phyloP scores from a whole-genome alignment of 2,329 filamentous ascomycete species.

The Venturia aucupariae region DNA sequence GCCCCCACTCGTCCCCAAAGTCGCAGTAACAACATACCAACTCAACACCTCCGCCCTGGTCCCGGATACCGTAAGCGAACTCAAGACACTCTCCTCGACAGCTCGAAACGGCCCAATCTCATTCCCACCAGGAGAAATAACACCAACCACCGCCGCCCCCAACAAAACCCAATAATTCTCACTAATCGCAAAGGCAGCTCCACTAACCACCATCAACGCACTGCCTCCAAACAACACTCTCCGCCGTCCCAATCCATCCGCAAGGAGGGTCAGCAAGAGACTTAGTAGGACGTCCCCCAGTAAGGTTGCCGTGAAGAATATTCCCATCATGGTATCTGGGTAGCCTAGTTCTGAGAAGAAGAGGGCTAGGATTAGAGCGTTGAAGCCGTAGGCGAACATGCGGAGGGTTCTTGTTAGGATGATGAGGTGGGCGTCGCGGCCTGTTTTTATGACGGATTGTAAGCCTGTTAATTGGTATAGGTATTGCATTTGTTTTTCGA shows the following conservation, averaged over 20 bases:
- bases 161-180: constrained; percentile 26
- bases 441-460: not conserved
- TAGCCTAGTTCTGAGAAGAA: constrained; percentile 28
- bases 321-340: constrained; percentile 28
- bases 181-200: constrained; percentile 27
- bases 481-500: not conserved
- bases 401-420: constrained; percentile 29
- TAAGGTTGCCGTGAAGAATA: constrained; percentile 33
- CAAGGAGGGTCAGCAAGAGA: constrained; percentile 29
- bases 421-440: constrained; percentile 20
- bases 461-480: constrained; percentile 13
- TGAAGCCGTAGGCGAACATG: constrained; percentile 29
- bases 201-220: constrained; percentile 27
- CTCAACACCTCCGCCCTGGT: constrained; percentile 29
- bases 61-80: constrained; percentile 25
- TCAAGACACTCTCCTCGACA: constrained; percentile 32
- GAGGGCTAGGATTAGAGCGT: constrained; percentile 28
- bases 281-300: constrained; percentile 30
- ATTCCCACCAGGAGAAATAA: constrained; percentile 30
- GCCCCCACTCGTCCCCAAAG: constrained; percentile 28
- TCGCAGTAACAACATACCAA: constrained; percentile 32
- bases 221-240: constrained; percentile 27
- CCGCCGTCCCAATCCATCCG: constrained; percentile 28
- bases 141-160: constrained; percentile 28
- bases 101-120: constrained; percentile 34